Percentiles rank a stretch among this genome's conserved stretches.
Evolutionary conservation across 2,329 filamentous ascomycete genomes (phyloP).

Genomic region (Coniella lustricola): DNA sequence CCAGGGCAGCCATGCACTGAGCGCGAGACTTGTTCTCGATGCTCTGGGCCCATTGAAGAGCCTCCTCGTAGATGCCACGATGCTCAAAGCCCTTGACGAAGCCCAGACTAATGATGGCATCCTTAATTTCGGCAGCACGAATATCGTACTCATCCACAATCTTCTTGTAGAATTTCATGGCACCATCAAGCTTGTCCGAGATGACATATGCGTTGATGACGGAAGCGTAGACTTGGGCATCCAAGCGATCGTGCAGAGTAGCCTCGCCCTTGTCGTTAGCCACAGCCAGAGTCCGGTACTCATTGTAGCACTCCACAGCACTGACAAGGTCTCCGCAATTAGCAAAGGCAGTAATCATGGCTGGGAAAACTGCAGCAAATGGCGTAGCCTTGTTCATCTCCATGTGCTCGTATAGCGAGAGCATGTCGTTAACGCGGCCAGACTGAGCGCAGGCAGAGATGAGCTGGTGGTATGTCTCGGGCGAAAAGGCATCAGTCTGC

Average conservation of each 20-base stretch:
- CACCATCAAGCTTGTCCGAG: constrained; percentile 73
- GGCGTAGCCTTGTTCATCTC: constrained; percentile 68
- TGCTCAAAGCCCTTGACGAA: constrained; percentile 74
- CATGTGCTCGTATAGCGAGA: constrained; percentile 87
- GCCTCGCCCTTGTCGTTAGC: constrained; percentile 69
- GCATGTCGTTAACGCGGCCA: constrained; percentile 80
- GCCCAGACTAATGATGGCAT: constrained; percentile 63
- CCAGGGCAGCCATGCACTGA: constrained; percentile 64
- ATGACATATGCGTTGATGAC: constrained; percentile 83
- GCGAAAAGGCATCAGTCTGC: constrained; percentile 60
- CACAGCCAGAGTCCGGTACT: constrained; percentile 86
- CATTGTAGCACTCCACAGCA: constrained; percentile 90
- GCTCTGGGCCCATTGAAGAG: constrained; percentile 63
- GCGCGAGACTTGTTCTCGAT: constrained; percentile 53
- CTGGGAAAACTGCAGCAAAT: constrained; percentile 74
- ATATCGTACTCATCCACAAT: constrained; percentile 59
- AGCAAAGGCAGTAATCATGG: constrained; percentile 93
- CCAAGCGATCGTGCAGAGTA: constrained; percentile 62
- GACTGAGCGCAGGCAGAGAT: constrained; percentile 81
- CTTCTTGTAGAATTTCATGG: constrained; percentile 76
- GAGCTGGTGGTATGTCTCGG: constrained; percentile 77
- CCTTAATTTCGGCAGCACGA: constrained; percentile 57
- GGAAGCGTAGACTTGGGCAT: constrained; percentile 83
- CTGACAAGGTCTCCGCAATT: constrained; percentile 72
- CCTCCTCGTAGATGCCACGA: constrained; percentile 62